These are phyloP conservation scores for Sherardia arvensis DNA, from an alignment of 257 asterid genomes.

Conservation along the genomic window DNA sequence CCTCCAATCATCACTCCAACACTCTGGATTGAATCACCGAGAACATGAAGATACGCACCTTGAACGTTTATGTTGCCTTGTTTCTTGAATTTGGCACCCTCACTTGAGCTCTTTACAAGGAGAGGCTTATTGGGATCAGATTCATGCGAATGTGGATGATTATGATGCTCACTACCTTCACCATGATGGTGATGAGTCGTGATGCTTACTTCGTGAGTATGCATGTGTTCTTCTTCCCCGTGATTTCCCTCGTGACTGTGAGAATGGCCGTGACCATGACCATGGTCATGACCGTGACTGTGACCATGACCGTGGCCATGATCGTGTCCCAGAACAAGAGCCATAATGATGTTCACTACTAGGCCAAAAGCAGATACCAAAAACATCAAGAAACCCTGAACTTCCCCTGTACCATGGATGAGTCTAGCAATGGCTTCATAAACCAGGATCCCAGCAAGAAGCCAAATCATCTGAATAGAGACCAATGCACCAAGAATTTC, in stretches of 20 bases:
- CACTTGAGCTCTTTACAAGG: slow-evolving; percentile 20
- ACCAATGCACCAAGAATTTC: slow-evolving; percentile 85
- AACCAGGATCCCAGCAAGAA: slow-evolving; percentile 83
- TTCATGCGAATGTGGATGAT: slow-evolving; percentile 25
- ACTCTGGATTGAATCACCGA: slow-evolving; percentile 88
- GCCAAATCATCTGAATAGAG: slow-evolving; percentile 93
- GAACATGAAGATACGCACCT: slow-evolving; percentile 91
- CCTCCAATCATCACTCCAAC: slow-evolving; percentile 97
- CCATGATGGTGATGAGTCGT: slow-evolving; percentile 24
- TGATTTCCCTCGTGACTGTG: slow-evolving; percentile 14
- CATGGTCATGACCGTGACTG: slow-evolving; percentile 32
- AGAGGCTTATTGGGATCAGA: slow-evolving; percentile 34
- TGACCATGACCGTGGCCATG: slow-evolving; percentile 49
- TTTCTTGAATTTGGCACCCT: slow-evolving; percentile 31
- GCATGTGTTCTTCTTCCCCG: slow-evolving; percentile 19
- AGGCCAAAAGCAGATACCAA: slow-evolving; percentile 74
- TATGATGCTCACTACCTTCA: slow-evolving; percentile 32
- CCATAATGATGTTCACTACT: slow-evolving; percentile 72
- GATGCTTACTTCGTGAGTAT: slow-evolving; percentile 17
- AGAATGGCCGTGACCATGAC: slow-evolving; percentile 4
- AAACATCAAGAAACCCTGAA: slow-evolving; percentile 79
- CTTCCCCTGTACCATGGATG: slow-evolving; percentile 55
- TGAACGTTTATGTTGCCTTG: slow-evolving; percentile 65
- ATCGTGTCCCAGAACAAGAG: slow-evolving; percentile 71
- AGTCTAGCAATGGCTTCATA: slow-evolving; percentile 79